A percentile compares a stretch with the other conserved stretches of the same genome.
Evolutionary conservation across 2,329 filamentous ascomycete species (phyloP).

Genomic region (Arachnomyces sp.): DNA sequence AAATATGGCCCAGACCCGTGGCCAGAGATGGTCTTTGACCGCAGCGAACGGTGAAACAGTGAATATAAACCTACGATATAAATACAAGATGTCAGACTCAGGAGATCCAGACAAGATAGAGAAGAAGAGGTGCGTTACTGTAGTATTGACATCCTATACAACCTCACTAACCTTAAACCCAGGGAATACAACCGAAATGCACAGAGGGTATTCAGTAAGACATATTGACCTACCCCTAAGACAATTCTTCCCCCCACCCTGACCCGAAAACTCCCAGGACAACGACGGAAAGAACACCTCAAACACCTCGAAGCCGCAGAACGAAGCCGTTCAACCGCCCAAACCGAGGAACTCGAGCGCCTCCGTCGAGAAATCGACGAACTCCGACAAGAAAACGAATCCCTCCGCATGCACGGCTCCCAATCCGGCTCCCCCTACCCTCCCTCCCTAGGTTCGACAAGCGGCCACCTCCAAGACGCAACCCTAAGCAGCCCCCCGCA

Average conservation of each 20-base stretch:
- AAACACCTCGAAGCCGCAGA: constrained; percentile 37
- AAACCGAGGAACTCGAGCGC: constrained; percentile 34
- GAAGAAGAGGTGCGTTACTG: constrained; percentile 13
- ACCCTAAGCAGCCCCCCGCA: constrained; percentile 16
- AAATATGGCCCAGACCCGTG: no score
- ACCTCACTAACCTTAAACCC: neutral
- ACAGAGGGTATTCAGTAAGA: constrained; percentile 38
- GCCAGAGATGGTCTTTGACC: no score
- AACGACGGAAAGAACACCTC: constrained; percentile 37
- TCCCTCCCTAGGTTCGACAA: constrained; percentile 4
- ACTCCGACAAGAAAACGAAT: constrained; percentile 33
- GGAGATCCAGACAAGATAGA: constrained; percentile 21
- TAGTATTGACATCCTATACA: neutral
- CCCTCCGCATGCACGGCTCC: constrained; percentile 28
- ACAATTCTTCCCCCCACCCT: neutral
- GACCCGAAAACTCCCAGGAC: constrained; percentile 22
- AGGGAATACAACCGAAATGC: constrained; percentile 35
- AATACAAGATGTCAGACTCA: constrained; percentile 20
- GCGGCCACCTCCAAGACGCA: constrained; percentile 14
- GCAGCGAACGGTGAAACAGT: no score
- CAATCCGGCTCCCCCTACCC: constrained; percentile 18
- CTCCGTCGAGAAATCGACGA: constrained; percentile 34
- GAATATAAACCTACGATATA: neutral
- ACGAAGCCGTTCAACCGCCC: constrained; percentile 30
- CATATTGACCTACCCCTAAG: constrained; percentile 1